Evolutionary conservation across 2,329 filamentous ascomycete genomes (phyloP).

Genomic region (Aschersonia sp.): DNA sequence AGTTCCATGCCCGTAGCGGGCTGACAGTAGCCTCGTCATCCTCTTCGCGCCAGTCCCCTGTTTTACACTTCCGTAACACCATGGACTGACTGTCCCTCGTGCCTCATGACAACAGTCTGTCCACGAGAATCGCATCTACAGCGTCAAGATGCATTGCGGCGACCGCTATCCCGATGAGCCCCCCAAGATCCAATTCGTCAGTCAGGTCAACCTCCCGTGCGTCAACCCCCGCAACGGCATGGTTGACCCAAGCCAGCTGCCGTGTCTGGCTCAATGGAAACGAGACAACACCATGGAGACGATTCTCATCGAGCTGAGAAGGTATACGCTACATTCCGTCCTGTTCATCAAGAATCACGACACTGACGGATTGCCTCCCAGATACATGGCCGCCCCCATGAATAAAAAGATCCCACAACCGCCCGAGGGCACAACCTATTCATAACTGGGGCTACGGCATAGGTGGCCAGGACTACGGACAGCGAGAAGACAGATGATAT

Average conservation of each 20-base stretch:
- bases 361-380: slow-evolving; percentile 18
- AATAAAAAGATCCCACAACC: slow-evolving; percentile 96
- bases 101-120: slow-evolving; percentile 47
- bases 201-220: slow-evolving; percentile 90
- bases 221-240: slow-evolving; percentile 69
- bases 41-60: too few relatives aligned
- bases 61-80: not conserved
- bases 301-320: slow-evolving; percentile 71
- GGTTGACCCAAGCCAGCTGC: slow-evolving; percentile 73
- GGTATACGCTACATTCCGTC: slow-evolving; percentile 27
- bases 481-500: too few relatives aligned
- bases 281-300: slow-evolving; percentile 92
- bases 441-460: slow-evolving; percentile 8
- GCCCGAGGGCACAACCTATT: slow-evolving; percentile 57
- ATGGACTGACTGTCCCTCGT: not conserved
- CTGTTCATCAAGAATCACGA: not conserved
- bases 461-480: too few relatives aligned
- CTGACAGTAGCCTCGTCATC: too few relatives aligned
- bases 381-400: slow-evolving; percentile 81
- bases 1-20: not conserved
- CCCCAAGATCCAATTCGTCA: slow-evolving; percentile 83
- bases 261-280: slow-evolving; percentile 82
- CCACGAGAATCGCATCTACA: slow-evolving; percentile 98
- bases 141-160: slow-evolving; percentile 91
- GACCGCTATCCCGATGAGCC: slow-evolving; percentile 78